These are phyloP conservation scores for Macrophomina pseudophaseolina DNA, from an alignment of 2,329 filamentous ascomycete genomes.

Conservation along the genomic window DNA sequence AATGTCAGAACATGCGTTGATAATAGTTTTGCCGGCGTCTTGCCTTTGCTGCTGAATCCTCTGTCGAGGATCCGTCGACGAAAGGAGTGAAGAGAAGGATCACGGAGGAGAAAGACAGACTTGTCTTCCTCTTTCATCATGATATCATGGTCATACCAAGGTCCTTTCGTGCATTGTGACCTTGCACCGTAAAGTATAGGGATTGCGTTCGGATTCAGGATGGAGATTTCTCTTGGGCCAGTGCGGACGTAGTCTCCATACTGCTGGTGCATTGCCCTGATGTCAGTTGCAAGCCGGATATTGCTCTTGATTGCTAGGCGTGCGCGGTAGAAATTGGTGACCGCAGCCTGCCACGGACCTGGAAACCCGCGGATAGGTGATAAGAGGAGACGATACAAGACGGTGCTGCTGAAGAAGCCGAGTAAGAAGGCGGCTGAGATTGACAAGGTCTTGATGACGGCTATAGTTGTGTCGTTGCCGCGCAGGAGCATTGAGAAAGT, in stretches of 20 bases:
- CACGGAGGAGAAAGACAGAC: slow-evolving; percentile 31
- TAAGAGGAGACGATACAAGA: slow-evolving; percentile 47
- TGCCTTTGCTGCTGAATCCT: slow-evolving; percentile 37
- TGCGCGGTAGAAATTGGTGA: slow-evolving; percentile 17
- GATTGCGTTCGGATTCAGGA: slow-evolving; percentile 34
- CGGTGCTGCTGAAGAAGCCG: slow-evolving; percentile 40
- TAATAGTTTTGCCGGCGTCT: not conserved
- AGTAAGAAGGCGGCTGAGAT: not conserved
- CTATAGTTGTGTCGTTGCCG: not conserved
- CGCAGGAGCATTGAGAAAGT: not conserved
- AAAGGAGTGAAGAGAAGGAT: slow-evolving; percentile 33
- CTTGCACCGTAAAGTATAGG: slow-evolving; percentile 35
- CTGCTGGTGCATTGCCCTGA: not conserved
- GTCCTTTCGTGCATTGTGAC: slow-evolving; percentile 43
- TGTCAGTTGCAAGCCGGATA: slow-evolving; percentile 20
- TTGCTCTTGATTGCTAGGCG: slow-evolving; percentile 12
- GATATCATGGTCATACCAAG: slow-evolving; percentile 34
- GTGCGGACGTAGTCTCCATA: slow-evolving; percentile 26
- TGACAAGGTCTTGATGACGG: not conserved
- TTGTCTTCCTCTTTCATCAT: slow-evolving; percentile 32
- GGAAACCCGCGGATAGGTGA: slow-evolving; percentile 42
- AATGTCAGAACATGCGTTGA: not conserved
- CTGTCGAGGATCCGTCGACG: slow-evolving; percentile 41
- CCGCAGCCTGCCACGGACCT: slow-evolving; percentile 2
- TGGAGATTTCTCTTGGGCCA: slow-evolving; percentile 36